Base-by-base conservation (phyloP, 805 yeast genomes). In the Kodamaea leandrae region DNA sequence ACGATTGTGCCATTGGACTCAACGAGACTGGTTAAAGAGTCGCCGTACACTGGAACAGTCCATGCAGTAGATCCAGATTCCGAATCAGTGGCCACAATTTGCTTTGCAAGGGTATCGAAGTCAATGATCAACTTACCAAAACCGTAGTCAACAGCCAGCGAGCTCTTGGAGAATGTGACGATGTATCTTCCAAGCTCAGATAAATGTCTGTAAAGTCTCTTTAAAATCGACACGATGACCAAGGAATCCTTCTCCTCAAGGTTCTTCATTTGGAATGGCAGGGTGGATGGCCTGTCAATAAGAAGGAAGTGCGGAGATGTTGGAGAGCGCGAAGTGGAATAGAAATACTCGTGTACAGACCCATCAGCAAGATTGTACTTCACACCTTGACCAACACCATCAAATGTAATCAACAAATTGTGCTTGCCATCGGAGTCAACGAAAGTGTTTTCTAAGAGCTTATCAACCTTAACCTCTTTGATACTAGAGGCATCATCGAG, bases 171-270 rank as follows among this genome's bases (percentile, higher is more conserved):
- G 13, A 44, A 35, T 6, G 57, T 47, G 1, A 51, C 47, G 2
- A 52, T 42, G 34, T 48, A 58, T 32, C 44, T 52, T 1, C 73
- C 72, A 13, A 69, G 45, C 25, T 63, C 65, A 3, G 54, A 42
- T 46, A 67, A 56, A 37, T 69, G 74, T 38, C 66, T 55, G 25
- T 44, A 46, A 23, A 52, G 41, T 49, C 73, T 55, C 24, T 45
- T 41, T 6, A 41, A 4, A 8, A 43, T 42, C 21, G 43, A 36
- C 14, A 40, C 16, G 16, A 46, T 4, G 2, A 39, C 41, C 15
- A 41, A 37, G 7, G 43, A 46, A 5, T 53, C 38, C 8, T 43
- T 35, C 27, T 63, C 71, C 32, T 64, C 63, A 21, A 64, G 53
- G 36, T 10, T 54, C 63, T 41, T 60, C 55, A 25, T 59, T 61